These are phyloP conservation scores for Phaeophleospora eucalypticola DNA, from an alignment of 2,329 filamentous ascomycete genomes.

Conservation along the genomic window DNA sequence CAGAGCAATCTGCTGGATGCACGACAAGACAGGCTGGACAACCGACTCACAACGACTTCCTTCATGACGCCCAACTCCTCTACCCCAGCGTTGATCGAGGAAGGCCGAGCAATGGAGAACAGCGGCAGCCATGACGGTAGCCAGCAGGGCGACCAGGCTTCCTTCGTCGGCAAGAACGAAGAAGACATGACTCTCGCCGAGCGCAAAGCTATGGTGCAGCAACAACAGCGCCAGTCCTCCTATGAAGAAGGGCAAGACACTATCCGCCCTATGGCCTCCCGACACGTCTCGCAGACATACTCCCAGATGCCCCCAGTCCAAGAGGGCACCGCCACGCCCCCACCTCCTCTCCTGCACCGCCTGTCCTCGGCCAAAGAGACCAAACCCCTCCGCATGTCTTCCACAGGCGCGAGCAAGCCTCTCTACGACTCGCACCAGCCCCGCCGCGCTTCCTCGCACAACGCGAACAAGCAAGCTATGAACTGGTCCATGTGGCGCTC, in stretches of 20 bases:
- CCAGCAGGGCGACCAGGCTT: constrained; percentile 12
- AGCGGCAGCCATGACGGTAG: constrained; percentile 12
- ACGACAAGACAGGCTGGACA: constrained; percentile 50
- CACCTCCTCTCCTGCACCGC: constrained; percentile 4
- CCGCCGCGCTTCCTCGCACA: constrained; percentile 43
- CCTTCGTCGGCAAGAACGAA: constrained; percentile 6
- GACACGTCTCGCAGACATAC: constrained; percentile 1
- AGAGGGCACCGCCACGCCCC: not conserved
- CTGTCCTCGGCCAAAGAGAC: not conserved
- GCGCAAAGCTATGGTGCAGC: constrained; percentile 44
- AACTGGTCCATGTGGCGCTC: constrained; percentile 50
- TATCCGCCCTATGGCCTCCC: not conserved
- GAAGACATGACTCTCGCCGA: constrained; percentile 71
- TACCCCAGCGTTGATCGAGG: constrained; percentile 13
- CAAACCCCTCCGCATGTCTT: constrained; percentile 12
- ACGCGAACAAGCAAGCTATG: constrained; percentile 44
- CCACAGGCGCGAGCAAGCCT: not conserved
- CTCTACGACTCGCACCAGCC: constrained; percentile 56
- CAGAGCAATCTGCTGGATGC: constrained; percentile 51
- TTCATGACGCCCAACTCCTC: constrained; percentile 31
- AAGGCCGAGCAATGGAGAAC: not conserved
- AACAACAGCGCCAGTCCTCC: constrained; percentile 8
- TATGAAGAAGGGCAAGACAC: not conserved
- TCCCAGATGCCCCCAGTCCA: constrained; percentile 3
- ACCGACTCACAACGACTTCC: constrained; percentile 36